A percentile compares a stretch with the other conserved stretches of the same genome.
These are phyloP conservation scores for button mushroom (Agaricus bisporus) DNA, from an alignment of 768 basidiomycete species.

Conservation along the genomic window DNA sequence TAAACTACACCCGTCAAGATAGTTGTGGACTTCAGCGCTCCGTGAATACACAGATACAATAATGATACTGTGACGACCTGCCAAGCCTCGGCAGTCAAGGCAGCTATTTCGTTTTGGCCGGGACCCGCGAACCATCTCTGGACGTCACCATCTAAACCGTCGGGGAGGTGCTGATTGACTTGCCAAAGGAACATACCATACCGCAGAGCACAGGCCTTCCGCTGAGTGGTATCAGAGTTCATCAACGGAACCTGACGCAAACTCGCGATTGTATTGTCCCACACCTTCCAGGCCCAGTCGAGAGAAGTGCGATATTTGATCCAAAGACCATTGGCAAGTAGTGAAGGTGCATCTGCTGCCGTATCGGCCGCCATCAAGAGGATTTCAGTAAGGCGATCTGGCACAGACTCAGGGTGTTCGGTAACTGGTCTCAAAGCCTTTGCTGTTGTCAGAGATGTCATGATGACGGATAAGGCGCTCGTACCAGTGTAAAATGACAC, in stretches of 20 bases:
- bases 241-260: constrained; percentile 63
- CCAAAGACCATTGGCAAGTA: constrained; percentile 75
- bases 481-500: constrained; percentile 54
- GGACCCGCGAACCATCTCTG: constrained; percentile 67
- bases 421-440: constrained; percentile 44
- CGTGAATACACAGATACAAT: constrained; percentile 57
- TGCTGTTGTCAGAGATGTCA: neutral
- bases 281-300: constrained; percentile 79
- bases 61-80: constrained; percentile 56
- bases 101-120: constrained; percentile 57
- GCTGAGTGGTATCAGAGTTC: constrained; percentile 38
- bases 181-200: constrained; percentile 70
- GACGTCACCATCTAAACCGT: constrained; percentile 65
- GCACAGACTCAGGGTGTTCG: constrained; percentile 34
- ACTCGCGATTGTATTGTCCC: constrained; percentile 77
- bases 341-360: constrained; percentile 54
- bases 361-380: constrained; percentile 56
- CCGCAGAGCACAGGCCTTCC: constrained; percentile 49
- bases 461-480: constrained; percentile 13
- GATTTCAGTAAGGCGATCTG: constrained; percentile 56
- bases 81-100: constrained; percentile 60
- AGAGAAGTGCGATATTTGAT: constrained; percentile 69
- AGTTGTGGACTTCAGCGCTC: constrained; percentile 66
- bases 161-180: constrained; percentile 71
- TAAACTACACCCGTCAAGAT: constrained; percentile 72